Base-by-base conservation (phyloP, 2,329 filamentous ascomycete genomes). In the Harringtonia aguacate region DNA sequence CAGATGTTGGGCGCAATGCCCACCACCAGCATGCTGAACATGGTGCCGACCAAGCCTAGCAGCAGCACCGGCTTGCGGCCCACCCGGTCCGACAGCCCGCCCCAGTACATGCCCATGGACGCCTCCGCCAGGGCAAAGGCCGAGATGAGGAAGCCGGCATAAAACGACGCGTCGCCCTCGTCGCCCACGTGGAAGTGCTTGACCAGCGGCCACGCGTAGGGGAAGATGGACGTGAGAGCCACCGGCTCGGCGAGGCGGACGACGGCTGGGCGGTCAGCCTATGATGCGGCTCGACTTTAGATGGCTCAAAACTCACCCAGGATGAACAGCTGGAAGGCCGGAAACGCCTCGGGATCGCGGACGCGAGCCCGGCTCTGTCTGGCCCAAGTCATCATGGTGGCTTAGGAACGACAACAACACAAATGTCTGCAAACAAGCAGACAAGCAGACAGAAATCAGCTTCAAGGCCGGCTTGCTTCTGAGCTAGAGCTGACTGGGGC, bases 221-320 rank as follows among this genome's bases (percentile, higher is more conserved):
- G 89, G 56, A 90, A 94, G 62, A 95, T 92, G 57, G 86, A 92
- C 2, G 88, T 95, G 51, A 95, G 75, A 41, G 89, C 88, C 55
- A 95, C 90, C 20, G 89, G 89, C 63, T 95, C 89, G 43, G 88
- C 86, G 53, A 95, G 78, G 50, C 89, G 86, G 58, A 94, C 89
- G 70, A 95, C 86, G 61, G 87, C 88, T 94, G 55, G 15, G 31
- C 18, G 35, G 12, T 28, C 18, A 18, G 8, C n/a, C n/a, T n/a
- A n/a, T n/a, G n/a, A n/a, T 31, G n/a, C 30, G 3, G 3, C 6
- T 21, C 12, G 14, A 22, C 8, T 67, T n/a, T n/a, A n/a, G n/a
- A n/a, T n/a, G n/a, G n/a, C n/a, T n/a, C n/a, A n/a, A n/a, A n/a
- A n/a, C 79, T 58, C 68, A 94, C 87, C 86, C 52, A 95, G 75